Evolutionary conservation across 768 basidiomycete genomes (phyloP).

Genomic region (Suillus subalutaceus): DNA sequence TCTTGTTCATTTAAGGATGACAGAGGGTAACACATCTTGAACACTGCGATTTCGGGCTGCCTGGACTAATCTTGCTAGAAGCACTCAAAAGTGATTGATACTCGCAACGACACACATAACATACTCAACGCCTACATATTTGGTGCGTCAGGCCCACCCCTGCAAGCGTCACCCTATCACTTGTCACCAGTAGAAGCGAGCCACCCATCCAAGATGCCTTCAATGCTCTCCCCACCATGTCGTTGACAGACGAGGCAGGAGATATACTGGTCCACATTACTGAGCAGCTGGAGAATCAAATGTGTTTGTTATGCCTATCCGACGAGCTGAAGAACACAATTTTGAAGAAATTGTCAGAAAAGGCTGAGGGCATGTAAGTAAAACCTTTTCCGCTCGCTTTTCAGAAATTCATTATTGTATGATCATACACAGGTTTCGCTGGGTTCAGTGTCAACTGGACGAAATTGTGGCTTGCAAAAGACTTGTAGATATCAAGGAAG

Average conservation of each 20-base stretch:
- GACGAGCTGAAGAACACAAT: neutral
- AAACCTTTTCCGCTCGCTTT: no score
- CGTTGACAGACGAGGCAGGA: neutral
- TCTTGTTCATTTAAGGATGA: neutral
- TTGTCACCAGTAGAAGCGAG: constrained; percentile 8
- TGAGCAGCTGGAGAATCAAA: neutral
- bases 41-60: neutral
- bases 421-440: constrained; percentile 16
- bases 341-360: constrained; percentile 2
- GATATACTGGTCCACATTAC: constrained; percentile 5
- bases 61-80: neutral
- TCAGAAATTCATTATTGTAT: no score
- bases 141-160: no score
- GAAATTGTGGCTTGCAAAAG: no score
- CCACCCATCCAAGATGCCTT: neutral
- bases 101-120: neutral
- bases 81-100: neutral
- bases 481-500: no score
- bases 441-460: constrained; percentile 16
- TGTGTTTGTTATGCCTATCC: neutral
- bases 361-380: constrained; percentile 12
- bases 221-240: neutral
- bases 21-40: neutral
- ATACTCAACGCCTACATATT: neutral
- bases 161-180: no score